Conservation (phyloP, 2,329 filamentous ascomycete genomes). For the Ceratocystis diversiconidia region DNA sequence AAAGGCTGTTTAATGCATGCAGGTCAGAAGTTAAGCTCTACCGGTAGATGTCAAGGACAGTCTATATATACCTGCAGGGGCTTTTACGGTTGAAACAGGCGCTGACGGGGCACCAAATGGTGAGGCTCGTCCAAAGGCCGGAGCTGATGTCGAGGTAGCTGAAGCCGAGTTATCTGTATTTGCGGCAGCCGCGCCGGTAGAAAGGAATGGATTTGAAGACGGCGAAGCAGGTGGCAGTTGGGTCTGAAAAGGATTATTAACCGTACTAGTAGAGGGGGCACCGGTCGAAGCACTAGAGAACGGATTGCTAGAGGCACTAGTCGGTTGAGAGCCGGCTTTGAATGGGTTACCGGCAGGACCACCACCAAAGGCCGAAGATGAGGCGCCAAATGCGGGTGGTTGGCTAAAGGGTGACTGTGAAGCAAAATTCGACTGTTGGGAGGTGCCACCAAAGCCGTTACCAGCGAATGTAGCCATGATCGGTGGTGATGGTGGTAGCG, state of each 20-base stretch:
- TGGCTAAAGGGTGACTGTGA: constrained; percentile 16
- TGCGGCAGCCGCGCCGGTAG: background rate
- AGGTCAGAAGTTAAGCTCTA: background rate
- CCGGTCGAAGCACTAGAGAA: constrained; percentile 2
- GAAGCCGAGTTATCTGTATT: background rate
- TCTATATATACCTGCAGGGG: constrained; percentile 11
- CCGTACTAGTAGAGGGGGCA: background rate
- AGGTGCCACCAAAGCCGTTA: constrained; percentile 13
- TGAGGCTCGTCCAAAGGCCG: constrained; percentile 11
- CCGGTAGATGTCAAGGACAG: too few relatives aligned
- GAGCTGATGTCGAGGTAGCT: constrained; percentile 1
- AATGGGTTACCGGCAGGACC: constrained; percentile 10
- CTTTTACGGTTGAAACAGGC: background rate
- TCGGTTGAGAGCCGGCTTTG: background rate
- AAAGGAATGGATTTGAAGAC: constrained; percentile 12
- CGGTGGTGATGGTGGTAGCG: constrained; percentile 7
- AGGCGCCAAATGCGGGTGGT: background rate
- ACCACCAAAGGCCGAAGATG: background rate
- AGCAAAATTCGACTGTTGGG: constrained; percentile 4
- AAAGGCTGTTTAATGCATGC: background rate
- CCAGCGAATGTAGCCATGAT: constrained; percentile 15
- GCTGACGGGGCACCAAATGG: constrained; percentile 12
- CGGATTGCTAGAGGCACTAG: constrained; percentile 9
- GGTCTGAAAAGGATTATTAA: constrained; percentile 13
- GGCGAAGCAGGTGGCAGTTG: constrained; percentile 1